These are phyloP conservation scores for Xylariaceae sp. DNA, from an alignment of 2,329 filamentous ascomycete genomes.

Conservation along the genomic window DNA sequence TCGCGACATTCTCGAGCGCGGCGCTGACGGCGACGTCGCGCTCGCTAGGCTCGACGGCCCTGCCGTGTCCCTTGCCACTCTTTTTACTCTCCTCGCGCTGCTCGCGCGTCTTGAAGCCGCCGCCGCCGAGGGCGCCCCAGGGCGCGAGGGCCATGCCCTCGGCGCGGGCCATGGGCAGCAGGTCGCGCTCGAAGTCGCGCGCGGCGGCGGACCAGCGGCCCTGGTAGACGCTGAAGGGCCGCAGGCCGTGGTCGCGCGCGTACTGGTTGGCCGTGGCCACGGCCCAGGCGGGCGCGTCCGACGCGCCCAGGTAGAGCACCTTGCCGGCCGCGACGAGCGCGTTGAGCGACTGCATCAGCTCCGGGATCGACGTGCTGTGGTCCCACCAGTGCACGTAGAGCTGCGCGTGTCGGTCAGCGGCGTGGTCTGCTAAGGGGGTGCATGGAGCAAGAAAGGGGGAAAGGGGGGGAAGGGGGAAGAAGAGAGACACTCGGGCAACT, in stretches of 20 bases:
- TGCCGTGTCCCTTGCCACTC: conserved; percentile 39
- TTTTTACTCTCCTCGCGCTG: no score
- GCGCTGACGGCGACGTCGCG: conserved; percentile 46
- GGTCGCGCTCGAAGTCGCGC: conserved; percentile 65
- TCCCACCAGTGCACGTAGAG: conserved; percentile 63
- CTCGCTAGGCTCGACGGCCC: conserved; percentile 34
- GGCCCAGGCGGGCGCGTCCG: conserved; percentile 63
- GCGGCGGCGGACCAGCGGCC: conserved; percentile 53
- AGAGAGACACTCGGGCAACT: conserved; percentile 10
- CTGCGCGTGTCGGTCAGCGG: conserved; percentile 21
- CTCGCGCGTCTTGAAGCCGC: conserved; percentile 37
- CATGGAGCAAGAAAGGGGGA: not conserved
- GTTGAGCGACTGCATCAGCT: conserved; percentile 63
- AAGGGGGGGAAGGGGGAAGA: not conserved
- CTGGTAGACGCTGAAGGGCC: conserved; percentile 63
- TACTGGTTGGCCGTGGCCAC: conserved; percentile 61
- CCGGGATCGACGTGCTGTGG: conserved; percentile 54
- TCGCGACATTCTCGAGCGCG: conserved; percentile 52
- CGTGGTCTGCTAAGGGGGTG: not conserved
- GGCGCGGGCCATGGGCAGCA: conserved; percentile 55
- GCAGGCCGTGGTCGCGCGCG: conserved; percentile 61
- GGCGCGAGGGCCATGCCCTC: conserved; percentile 55
- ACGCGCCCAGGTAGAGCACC: conserved; percentile 60
- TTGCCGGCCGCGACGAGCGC: conserved; percentile 52
- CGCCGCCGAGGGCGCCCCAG: conserved; percentile 52